A percentile compares a stretch with the other conserved stretches of the same genome.
phyloP scores from a whole-genome alignment of 1,139 yeast species.

The Hansenula lynferdii region DNA sequence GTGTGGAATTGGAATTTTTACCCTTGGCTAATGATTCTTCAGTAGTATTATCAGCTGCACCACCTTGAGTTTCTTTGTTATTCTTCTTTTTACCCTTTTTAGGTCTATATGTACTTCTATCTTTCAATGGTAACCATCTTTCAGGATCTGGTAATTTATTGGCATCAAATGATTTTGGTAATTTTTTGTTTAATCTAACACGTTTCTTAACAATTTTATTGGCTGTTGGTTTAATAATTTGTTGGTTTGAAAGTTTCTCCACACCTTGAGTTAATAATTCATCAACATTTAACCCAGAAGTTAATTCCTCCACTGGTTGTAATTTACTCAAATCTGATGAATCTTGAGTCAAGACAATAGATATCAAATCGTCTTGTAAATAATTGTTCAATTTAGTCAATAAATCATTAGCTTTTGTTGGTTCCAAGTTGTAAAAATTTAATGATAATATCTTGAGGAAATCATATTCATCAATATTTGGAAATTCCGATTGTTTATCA shows the following conservation, averaged over 20 bases:
- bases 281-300: constrained; percentile 35
- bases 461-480: constrained; percentile 23
- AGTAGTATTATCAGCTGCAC: constrained; percentile 51
- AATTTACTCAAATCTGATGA: constrained; percentile 5
- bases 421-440: constrained; percentile 33
- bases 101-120: constrained; percentile 79
- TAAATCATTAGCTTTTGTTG: constrained; percentile 24
- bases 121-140: constrained; percentile 88
- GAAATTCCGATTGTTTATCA: not conserved
- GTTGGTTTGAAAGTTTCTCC: constrained; percentile 27
- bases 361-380: constrained; percentile 29
- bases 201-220: constrained; percentile 26
- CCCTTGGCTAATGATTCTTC: constrained; percentile 36
- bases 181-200: constrained; percentile 32
- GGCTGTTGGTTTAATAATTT: constrained; percentile 12
- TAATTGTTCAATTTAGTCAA: constrained; percentile 29
- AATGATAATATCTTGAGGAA: constrained; percentile 47
- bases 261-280: constrained; percentile 34
- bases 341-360: constrained; percentile 14
- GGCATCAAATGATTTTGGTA: constrained; percentile 38
- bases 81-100: constrained; percentile 50
- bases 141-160: constrained; percentile 50
- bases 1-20: constrained; percentile 8
- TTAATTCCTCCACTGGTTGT: constrained; percentile 30
- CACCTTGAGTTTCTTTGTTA: constrained; percentile 66